These are phyloP conservation scores for Russula lepida DNA, from an alignment of 768 basidiomycete genomes.

Conservation along the genomic window DNA sequence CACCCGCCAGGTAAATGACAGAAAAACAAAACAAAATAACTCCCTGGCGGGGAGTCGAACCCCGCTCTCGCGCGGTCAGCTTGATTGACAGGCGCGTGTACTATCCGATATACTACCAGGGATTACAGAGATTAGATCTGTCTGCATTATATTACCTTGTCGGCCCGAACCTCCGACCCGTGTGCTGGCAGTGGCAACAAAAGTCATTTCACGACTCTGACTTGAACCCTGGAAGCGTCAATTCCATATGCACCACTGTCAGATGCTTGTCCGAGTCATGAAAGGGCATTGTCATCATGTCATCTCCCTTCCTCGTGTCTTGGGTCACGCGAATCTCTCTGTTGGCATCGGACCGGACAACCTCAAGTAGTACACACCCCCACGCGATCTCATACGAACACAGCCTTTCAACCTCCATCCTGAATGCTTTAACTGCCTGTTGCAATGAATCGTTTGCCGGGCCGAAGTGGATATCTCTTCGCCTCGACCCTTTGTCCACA, in stretches of 20 bases:
- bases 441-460: neutral
- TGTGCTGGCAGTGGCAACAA: too few relatives aligned
- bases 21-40: neutral
- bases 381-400: neutral
- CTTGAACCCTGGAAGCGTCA: neutral
- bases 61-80: conserved; percentile 27
- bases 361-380: neutral
- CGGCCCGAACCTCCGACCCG: too few relatives aligned
- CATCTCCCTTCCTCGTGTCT: neutral
- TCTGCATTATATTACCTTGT: neutral
- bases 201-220: too few relatives aligned
- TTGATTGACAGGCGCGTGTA: neutral
- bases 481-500: neutral
- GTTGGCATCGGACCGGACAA: neutral
- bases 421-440: neutral
- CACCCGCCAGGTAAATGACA: too few relatives aligned
- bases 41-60: conserved; percentile 31
- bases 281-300: neutral
- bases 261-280: neutral
- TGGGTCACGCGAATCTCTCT: neutral
- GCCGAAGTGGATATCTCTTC: neutral
- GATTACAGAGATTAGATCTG: neutral
- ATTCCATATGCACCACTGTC: neutral
- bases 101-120: neutral
- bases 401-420: neutral